Conservation (phyloP, 164 flowering plant genomes). For the Berberis vulgaris region DNA sequence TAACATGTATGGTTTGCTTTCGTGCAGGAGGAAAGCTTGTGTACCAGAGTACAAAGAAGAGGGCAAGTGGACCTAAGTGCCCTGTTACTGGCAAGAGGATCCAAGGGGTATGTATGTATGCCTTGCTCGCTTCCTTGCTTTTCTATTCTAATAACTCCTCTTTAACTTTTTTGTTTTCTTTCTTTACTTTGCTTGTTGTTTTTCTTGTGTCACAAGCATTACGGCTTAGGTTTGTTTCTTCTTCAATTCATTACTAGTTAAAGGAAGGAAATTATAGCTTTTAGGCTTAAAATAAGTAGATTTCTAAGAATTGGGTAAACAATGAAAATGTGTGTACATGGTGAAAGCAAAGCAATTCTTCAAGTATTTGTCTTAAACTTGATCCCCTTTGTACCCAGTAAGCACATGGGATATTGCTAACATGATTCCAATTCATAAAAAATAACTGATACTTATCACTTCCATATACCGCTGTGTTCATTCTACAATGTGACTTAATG, state of each 20-base stretch:
- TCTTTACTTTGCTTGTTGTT: neutral
- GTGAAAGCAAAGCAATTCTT: neutral
- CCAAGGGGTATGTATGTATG: slow-evolving; percentile 38
- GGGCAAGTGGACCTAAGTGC: slow-evolving; percentile 52
- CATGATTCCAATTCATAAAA: no score
- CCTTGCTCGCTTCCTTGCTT: neutral
- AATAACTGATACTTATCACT: no score
- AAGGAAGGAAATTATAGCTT: neutral
- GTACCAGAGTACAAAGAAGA: slow-evolving; percentile 44
- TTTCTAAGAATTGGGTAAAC: no score
- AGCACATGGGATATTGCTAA: no score
- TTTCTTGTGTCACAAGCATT: neutral
- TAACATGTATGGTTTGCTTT: neutral
- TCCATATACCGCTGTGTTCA: no score
- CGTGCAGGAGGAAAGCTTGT: slow-evolving; percentile 36
- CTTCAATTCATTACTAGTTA: neutral
- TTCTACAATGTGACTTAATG: no score
- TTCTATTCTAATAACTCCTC: no score
- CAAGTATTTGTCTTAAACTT: neutral
- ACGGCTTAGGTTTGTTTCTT: neutral
- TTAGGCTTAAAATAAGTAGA: neutral
- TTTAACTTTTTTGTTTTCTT: no score
- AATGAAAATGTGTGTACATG: neutral
- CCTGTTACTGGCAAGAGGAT: slow-evolving; percentile 62
- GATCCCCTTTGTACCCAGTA: no score